Conservation (phyloP, 768 basidiomycete genomes). For the Mycena vitilis region DNA sequence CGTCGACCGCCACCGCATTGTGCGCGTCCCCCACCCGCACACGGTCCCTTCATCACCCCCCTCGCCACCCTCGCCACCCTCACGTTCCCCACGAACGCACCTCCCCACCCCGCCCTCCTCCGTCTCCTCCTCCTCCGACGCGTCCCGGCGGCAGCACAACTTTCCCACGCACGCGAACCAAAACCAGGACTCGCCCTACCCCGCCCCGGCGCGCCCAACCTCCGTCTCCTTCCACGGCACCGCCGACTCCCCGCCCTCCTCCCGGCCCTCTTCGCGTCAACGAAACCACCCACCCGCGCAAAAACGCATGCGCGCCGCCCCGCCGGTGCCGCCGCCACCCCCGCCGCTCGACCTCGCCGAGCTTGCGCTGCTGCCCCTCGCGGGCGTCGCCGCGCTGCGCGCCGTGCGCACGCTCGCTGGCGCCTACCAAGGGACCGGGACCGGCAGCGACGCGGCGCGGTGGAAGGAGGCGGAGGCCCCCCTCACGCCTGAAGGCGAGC, state of each 20-base stretch:
- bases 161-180: not conserved
- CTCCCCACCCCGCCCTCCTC: slow-evolving; percentile 38
- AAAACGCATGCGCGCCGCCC: slow-evolving; percentile 20
- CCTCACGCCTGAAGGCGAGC: slow-evolving; percentile 32
- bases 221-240: slow-evolving; percentile 26
- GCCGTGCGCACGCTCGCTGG: slow-evolving; percentile 77
- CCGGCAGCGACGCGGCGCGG: not conserved
- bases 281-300: not conserved
- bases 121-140: slow-evolving; percentile 31
- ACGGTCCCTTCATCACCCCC: slow-evolving; percentile 41
- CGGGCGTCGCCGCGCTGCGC: slow-evolving; percentile 83
- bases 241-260: slow-evolving; percentile 15
- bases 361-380: slow-evolving; percentile 82
- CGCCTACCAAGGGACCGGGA: slow-evolving; percentile 47
- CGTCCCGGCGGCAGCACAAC: not conserved
- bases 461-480: slow-evolving; percentile 13
- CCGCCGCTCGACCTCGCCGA: slow-evolving; percentile 68
- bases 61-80: slow-evolving; percentile 18
- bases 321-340: slow-evolving; percentile 19
- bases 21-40: slow-evolving; percentile 75
- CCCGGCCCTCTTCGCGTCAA: slow-evolving; percentile 21
- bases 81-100: not conserved
- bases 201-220: slow-evolving; percentile 39
- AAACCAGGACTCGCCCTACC: slow-evolving; percentile 32
- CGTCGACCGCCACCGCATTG: slow-evolving; percentile 81